Percentiles rank a stretch among this genome's conserved stretches.
Conservation (phyloP, 1,284 basidiomycete genomes). For the Porodaedalea pini region DNA sequence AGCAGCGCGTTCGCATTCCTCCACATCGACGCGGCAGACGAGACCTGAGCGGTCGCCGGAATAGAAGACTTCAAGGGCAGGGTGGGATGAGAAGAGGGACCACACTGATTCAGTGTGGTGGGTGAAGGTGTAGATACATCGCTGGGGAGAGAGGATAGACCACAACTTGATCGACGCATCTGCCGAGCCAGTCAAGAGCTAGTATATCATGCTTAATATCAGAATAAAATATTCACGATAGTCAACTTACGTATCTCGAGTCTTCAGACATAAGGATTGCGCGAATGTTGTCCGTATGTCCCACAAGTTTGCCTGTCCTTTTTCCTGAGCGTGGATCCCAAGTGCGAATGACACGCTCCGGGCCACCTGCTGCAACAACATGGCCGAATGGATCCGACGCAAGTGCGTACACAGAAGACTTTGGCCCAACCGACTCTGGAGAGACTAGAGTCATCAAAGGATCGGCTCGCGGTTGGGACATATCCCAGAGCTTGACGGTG, state of each 20-base stretch:
- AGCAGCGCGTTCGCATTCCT: constrained; percentile 72
- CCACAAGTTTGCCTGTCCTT: constrained; percentile 75
- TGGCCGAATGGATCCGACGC: constrained; percentile 78
- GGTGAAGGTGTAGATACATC: constrained; percentile 93
- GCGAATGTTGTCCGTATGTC: constrained; percentile 96
- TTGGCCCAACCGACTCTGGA: constrained; percentile 57
- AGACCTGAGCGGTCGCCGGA: constrained; percentile 91
- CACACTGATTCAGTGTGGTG: constrained; percentile 96
- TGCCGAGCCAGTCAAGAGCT: constrained; percentile 22
- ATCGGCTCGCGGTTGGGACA: constrained; percentile 43
- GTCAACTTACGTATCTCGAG: constrained; percentile 71
- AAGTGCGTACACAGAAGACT: constrained; percentile 78
- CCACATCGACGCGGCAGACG: constrained; percentile 88
- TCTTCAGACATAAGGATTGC: constrained; percentile 87
- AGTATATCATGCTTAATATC: background rate
- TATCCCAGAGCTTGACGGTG: constrained; percentile 92
- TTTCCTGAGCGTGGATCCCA: constrained; percentile 90
- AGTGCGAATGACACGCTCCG: constrained; percentile 84
- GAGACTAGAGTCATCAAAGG: constrained; percentile 59
- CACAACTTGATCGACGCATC: constrained; percentile 84
- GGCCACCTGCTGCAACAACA: constrained; percentile 84
- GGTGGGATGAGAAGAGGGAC: constrained; percentile 87
- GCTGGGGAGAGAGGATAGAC: constrained; percentile 81
- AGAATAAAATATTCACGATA: constrained; percentile 2
- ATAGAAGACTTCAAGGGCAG: constrained; percentile 89